Percentiles rank a stretch among this genome's conserved stretches.
These are phyloP conservation scores for Paramecium sexaurelia DNA, from an alignment of 73 alveolate species.

Conservation along the genomic window DNA sequence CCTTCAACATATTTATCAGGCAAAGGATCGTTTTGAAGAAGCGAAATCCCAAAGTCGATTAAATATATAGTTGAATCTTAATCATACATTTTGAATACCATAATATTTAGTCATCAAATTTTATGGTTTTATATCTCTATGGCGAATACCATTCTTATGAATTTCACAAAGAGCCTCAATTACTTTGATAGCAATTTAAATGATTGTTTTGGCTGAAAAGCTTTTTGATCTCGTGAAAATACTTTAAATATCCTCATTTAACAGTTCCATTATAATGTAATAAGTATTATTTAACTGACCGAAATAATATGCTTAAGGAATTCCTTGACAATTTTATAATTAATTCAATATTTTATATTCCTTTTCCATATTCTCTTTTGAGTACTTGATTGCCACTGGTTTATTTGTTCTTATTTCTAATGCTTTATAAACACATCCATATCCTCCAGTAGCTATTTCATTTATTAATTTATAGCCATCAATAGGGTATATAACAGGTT, in stretches of 20 bases:
- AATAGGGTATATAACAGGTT: conserved; percentile 4
- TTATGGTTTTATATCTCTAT: conserved; percentile 42
- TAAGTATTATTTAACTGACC: neutral
- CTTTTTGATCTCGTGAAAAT: neutral
- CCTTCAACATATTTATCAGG: neutral
- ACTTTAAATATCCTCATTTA: neutral
- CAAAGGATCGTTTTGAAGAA: neutral
- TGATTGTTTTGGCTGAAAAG: neutral
- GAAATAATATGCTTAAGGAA: neutral
- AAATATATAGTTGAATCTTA: conserved; percentile 6
- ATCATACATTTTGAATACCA: conserved; percentile 12
- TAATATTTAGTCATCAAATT: conserved; percentile 5
- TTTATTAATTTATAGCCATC: neutral
- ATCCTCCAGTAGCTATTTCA: neutral
- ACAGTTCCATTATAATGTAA: neutral
- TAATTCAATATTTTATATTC: neutral
- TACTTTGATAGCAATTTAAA: neutral
- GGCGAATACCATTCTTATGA: conserved; percentile 19
- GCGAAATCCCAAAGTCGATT: conserved; percentile 37
- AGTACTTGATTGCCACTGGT: neutral
- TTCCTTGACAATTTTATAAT: neutral
- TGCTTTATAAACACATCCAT: conserved; percentile 21
- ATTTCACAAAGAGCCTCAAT: neutral
- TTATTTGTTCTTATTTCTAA: neutral
- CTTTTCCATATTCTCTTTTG: neutral